These are phyloP conservation scores for Phytophthora meadii DNA, from an alignment of 352 stramenopile genomes.

Conservation along the genomic window DNA sequence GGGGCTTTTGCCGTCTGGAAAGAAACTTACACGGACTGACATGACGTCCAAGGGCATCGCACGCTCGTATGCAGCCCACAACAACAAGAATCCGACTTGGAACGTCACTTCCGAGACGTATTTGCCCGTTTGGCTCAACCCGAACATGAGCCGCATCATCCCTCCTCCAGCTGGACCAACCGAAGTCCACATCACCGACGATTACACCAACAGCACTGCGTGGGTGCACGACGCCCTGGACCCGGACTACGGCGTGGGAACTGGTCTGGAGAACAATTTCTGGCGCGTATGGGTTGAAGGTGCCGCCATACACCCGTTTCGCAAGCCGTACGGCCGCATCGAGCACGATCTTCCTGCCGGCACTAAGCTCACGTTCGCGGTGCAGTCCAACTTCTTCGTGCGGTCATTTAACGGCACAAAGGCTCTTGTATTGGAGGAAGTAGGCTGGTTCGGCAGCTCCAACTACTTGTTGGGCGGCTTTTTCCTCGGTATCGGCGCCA, in stretches of 20 bases:
- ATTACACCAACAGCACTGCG: slow-evolving; percentile 84
- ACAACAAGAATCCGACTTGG: slow-evolving; percentile 71
- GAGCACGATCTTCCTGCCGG: slow-evolving; percentile 51
- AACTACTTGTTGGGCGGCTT: slow-evolving; percentile 64
- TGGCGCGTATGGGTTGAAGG: slow-evolving; percentile 81
- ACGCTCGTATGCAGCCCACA: slow-evolving; percentile 59
- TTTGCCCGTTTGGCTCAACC: slow-evolving; percentile 74
- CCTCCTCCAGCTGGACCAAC: slow-evolving; percentile 39
- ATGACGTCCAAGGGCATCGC: slow-evolving; percentile 55
- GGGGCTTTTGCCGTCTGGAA: slow-evolving; percentile 50
- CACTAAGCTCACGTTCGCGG: slow-evolving; percentile 74
- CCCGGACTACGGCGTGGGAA: slow-evolving; percentile 44
- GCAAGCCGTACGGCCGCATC: slow-evolving; percentile 76
- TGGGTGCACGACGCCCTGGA: slow-evolving; percentile 70
- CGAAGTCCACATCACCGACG: slow-evolving; percentile 42
- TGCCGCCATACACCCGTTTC: slow-evolving; percentile 66
- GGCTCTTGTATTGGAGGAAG: slow-evolving; percentile 67
- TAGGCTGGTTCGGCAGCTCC: slow-evolving; percentile 73
- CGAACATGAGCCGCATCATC: slow-evolving; percentile 80
- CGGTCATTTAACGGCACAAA: slow-evolving; percentile 70
- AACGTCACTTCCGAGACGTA: slow-evolving; percentile 38
- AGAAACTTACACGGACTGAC: slow-evolving; percentile 45
- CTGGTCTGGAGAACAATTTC: slow-evolving; percentile 74
- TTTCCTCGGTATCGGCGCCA: slow-evolving; percentile 59
- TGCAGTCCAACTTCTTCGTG: slow-evolving; percentile 86